phyloP scores from a whole-genome alignment of 1,284 basidiomycete genomes.

The Marasmius oreades region DNA sequence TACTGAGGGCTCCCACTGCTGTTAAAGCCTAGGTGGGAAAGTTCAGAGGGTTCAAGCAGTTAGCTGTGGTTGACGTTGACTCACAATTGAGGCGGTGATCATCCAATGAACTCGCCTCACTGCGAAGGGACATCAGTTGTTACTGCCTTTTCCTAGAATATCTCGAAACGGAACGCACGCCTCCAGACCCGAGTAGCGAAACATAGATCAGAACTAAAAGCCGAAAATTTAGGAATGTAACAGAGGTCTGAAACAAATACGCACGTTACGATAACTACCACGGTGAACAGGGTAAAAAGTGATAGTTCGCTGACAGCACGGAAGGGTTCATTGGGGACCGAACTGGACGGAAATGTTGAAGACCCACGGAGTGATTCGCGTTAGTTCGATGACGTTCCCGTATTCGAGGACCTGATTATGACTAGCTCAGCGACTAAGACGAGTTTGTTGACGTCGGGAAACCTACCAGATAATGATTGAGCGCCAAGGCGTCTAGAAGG shows the following conservation, averaged over 20 bases:
- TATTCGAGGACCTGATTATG: background rate
- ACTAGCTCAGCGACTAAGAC: background rate
- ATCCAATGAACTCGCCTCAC: background rate
- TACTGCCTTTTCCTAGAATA: background rate
- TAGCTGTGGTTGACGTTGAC: background rate
- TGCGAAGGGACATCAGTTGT: background rate
- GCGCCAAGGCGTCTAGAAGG: background rate
- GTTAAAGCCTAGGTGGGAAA: background rate
- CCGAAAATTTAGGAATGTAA: background rate
- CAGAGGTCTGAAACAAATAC: background rate
- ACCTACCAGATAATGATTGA: background rate
- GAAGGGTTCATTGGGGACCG: background rate
- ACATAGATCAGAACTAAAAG: background rate
- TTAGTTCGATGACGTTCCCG: background rate
- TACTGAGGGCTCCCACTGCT: too few relatives aligned
- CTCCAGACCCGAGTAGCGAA: background rate
- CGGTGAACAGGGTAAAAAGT: background rate
- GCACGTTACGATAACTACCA: background rate
- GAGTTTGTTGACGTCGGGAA: too few relatives aligned
- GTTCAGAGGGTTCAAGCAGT: background rate
- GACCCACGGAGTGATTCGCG: background rate
- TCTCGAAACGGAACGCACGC: background rate
- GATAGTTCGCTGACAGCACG: background rate
- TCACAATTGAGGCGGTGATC: background rate
- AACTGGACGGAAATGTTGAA: background rate